Percentiles rank a stretch among this genome's conserved stretches.
Conservation (phyloP, 2,329 filamentous ascomycete species). For the Conoideocrella luteorostrata region DNA sequence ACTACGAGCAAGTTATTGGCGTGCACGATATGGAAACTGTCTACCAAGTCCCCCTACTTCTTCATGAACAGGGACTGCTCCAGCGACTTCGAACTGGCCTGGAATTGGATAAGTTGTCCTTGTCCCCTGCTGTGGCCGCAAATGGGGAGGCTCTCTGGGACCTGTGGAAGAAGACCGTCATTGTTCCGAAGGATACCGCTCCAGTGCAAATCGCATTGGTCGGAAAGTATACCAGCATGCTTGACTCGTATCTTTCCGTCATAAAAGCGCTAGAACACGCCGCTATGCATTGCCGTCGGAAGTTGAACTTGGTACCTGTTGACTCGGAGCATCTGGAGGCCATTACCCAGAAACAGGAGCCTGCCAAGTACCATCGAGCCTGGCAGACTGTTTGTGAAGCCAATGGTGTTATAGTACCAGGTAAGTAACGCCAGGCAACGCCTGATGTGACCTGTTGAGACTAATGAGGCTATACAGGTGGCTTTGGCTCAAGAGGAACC, state of each 20-base stretch:
- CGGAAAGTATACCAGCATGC: slow-evolving; percentile 81
- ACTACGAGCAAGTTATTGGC: slow-evolving; percentile 76
- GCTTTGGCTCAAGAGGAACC: slow-evolving; percentile 75
- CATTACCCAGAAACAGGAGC: slow-evolving; percentile 51
- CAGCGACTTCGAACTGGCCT: slow-evolving; percentile 59
- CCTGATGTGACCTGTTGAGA: slow-evolving; percentile 2
- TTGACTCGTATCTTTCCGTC: slow-evolving; percentile 81
- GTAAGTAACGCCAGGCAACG: slow-evolving; percentile 3
- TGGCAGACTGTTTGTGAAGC: slow-evolving; percentile 76
- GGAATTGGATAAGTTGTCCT: slow-evolving; percentile 51
- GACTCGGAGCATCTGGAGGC: slow-evolving; percentile 80
- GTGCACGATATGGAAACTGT: slow-evolving; percentile 85
- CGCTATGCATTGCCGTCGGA: slow-evolving; percentile 76
- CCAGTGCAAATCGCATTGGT: slow-evolving; percentile 78
- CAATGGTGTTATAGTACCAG: slow-evolving; percentile 41
- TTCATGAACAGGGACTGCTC: slow-evolving; percentile 73
- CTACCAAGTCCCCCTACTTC: slow-evolving; percentile 83
- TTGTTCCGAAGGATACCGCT: slow-evolving; percentile 48
- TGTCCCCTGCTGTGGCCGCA: slow-evolving; percentile 46
- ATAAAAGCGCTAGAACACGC: slow-evolving; percentile 86
- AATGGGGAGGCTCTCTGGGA: slow-evolving; percentile 68
- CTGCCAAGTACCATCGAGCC: slow-evolving; percentile 61
- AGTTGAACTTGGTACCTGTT: slow-evolving; percentile 76
- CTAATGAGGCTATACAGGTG: slow-evolving; percentile 36
- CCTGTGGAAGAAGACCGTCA: slow-evolving; percentile 64